Evolutionary conservation across 768 basidiomycete genomes (phyloP).

Genomic region (Pisolithus marmoratus): DNA sequence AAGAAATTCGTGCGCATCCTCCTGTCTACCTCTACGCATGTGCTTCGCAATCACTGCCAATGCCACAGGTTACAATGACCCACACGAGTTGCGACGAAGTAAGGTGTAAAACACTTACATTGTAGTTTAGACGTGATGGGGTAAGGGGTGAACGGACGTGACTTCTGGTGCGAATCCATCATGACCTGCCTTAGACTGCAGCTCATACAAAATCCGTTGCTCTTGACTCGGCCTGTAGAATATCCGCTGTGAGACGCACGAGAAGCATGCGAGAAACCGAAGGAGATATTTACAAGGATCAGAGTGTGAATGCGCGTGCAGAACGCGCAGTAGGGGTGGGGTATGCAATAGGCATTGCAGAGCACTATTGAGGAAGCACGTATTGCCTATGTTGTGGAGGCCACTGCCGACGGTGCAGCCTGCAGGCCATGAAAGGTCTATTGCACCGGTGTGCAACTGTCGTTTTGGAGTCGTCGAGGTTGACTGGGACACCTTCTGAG

Average conservation of each 20-base stretch:
- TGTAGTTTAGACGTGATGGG: slow-evolving; percentile 64
- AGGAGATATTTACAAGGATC: slow-evolving; percentile 51
- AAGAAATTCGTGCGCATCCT: slow-evolving; percentile 97
- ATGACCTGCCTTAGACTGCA: slow-evolving; percentile 63
- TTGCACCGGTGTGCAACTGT: slow-evolving; percentile 45
- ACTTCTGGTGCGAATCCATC: slow-evolving; percentile 43
- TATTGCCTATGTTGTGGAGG: slow-evolving; percentile 83
- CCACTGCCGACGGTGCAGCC: slow-evolving; percentile 49
- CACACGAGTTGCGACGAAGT: slow-evolving; percentile 5
- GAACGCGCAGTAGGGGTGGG: slow-evolving; percentile 68
- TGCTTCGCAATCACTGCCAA: slow-evolving; percentile 80
- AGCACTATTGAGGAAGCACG: slow-evolving; percentile 94
- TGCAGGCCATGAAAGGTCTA: slow-evolving; percentile 62
- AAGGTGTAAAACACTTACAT: slow-evolving; percentile 38
- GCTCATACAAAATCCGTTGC: slow-evolving; percentile 65
- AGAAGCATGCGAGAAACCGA: background rate
- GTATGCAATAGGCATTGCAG: slow-evolving; percentile 93
- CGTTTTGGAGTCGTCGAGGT: slow-evolving; percentile 24
- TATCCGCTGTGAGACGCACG: background rate
- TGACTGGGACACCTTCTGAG: slow-evolving; percentile 24
- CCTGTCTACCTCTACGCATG: slow-evolving; percentile 87
- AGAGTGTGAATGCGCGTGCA: slow-evolving; percentile 42
- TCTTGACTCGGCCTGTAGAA: slow-evolving; percentile 35
- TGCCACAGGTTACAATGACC: background rate
- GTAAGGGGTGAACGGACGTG: slow-evolving; percentile 54